Evolutionary conservation across 805 yeast genomes (phyloP), one percentile per base, ranked within the genome.

Genomic region (Ogataea chonburiensis): DNA sequence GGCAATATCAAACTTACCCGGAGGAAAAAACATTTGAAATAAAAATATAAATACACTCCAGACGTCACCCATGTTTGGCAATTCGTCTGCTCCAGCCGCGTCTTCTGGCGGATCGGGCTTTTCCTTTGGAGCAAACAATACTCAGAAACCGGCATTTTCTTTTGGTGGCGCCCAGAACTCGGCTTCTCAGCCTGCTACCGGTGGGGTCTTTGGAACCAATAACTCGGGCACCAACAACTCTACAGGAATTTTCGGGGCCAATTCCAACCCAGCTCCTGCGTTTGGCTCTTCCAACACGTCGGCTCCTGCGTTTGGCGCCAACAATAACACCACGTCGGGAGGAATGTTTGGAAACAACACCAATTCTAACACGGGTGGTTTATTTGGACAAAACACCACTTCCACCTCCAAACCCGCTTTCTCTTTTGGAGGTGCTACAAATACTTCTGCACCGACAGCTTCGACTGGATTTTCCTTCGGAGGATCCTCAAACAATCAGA

Each of bases 391-490:
- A 13, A 37, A 37, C 35, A 37, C 30, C 14, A 15, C 27, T 3
- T 31, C 36, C 10, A 37, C 34, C 17, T 5, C 43, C 8, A 31
- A 31, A 13, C 34, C 44, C 10, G 21, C 33, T 9, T 33, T 40
- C 21, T 40, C 45, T 10, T 31, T 39, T 19, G 43, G 43, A 3
- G 23, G 22, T 11, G 14, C 29, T 13, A 12, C 42, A 7, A 23
- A 20, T 7, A 19, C 36, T 3, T 10, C 42, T 6, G 37, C 31
- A 3, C 18, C 42, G 12, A 17, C 47, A 24, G 38, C 31, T 11
- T 17, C 37, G 5, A 19, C 34, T 4, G 43, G 46, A 4, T 45
- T 45, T 32, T 35, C 40, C 13, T 41, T 45, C 28, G 48, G 48
- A 9, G 38, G 27, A 19, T 10, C 25, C 13, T 17, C 42, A 11